Conservation (phyloP, 352 stramenopile genomes). For the Phytophthora palmivora region DNA sequence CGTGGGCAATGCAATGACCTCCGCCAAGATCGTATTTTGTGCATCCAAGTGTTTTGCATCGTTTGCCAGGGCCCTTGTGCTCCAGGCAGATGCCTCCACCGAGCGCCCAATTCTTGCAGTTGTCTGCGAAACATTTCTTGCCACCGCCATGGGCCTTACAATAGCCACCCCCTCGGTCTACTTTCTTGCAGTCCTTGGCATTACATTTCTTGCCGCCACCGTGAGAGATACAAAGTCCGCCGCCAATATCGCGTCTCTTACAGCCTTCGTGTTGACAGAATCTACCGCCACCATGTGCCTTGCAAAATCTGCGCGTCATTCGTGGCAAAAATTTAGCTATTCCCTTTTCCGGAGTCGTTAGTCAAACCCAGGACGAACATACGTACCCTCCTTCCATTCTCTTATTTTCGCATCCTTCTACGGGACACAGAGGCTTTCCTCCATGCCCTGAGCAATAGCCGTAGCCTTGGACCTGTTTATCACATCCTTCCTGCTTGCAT, state of each 20-base stretch:
- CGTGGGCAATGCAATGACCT: constrained; percentile 87
- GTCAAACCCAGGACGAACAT: not conserved
- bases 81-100: constrained; percentile 76
- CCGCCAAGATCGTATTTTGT: constrained; percentile 85
- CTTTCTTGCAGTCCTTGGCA: constrained; percentile 71
- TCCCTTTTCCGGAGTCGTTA: not conserved
- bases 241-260: constrained; percentile 87
- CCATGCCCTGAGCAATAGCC: constrained; percentile 87
- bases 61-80: constrained; percentile 82
- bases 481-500: constrained; percentile 79
- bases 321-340: constrained; percentile 4
- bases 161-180: constrained; percentile 81
- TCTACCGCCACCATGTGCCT: constrained; percentile 80
- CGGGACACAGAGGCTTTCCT: constrained; percentile 77
- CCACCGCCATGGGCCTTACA: constrained; percentile 88
- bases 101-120: constrained; percentile 85
- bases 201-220: constrained; percentile 89
- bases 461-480: constrained; percentile 87
- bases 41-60: constrained; percentile 81
- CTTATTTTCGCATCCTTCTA: constrained; percentile 85
- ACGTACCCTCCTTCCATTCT: constrained; percentile 81
- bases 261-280: constrained; percentile 79
- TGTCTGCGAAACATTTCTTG: constrained; percentile 82
- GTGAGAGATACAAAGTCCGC: constrained; percentile 87
- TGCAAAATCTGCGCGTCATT: constrained; percentile 69